Evolutionary conservation across 2,329 filamentous ascomycete species (phyloP), one percentile per base, ranked within the genome.

Genomic region (Phyllosticta citriasiana): DNA sequence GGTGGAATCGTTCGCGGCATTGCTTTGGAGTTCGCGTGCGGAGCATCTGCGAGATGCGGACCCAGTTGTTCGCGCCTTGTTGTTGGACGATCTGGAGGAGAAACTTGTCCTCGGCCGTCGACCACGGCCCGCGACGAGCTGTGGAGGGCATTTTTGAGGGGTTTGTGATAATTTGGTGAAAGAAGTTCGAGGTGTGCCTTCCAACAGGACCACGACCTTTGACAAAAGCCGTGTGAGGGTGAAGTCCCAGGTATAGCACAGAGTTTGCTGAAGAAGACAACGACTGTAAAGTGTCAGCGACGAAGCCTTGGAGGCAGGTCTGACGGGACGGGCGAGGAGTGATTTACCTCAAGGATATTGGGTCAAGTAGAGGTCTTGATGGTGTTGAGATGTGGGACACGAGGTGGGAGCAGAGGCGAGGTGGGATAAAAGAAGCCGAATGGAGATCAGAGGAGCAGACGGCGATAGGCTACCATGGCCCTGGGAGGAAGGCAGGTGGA

Each of bases 1-100:
- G 93, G 71, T 96, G 91, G 71, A 89, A 97, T 55, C 93, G 84
- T 77, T 97, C 93, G 62, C 93, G 86, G 74, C 93, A 97, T 78
- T 97, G 93, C 79, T 97, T 97, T 59, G 93, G 88, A 25, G 90
- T 90, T 64, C 93, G 84, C 26, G 88, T 86, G 63, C 83, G 82
- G 68, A 97, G 86, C 66, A 86, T 81, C 60, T 86, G 79, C 30
- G 92, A 86, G 69, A 97, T 95, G 65, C 85, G 83, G 14, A 96
- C 91, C 93, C 93, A 97, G 81, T 96, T 94, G 72, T 88, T 82
- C 33, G 88, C 82, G 33, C 89, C 89, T 73, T 89, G 85, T 57
- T 81, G 79, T 55, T 82, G 79, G 64, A 95, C 88, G 25, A 93
- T 82, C 63, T 83, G 79, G 66, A 91, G 80, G 25, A 96, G 81